Evolutionary conservation across 495 filamentous ascomycete genomes (phyloP).

Genomic region (Talaromyces trachyspermus): DNA sequence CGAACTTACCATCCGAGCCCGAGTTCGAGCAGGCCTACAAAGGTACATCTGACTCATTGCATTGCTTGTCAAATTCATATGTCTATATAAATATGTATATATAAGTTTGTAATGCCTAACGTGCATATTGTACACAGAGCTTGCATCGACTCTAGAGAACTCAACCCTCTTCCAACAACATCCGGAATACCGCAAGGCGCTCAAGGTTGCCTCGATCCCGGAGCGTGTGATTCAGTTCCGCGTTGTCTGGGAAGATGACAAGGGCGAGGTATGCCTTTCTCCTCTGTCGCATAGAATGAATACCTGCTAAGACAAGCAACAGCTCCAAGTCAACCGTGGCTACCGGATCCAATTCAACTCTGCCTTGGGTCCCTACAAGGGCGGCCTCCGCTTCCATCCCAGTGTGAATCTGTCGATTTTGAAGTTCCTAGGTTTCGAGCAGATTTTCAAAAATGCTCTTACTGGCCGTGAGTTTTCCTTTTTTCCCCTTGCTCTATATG

Average conservation of each 20-base stretch:
- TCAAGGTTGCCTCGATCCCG: constrained; percentile 81
- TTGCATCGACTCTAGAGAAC: constrained; percentile 87
- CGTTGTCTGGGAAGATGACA: constrained; percentile 93
- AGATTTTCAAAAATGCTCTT: constrained; percentile 99
- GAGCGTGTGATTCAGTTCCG: constrained; percentile 97
- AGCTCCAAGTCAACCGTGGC: constrained; percentile 90
- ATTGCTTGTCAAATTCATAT: neutral
- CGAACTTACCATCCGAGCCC: constrained; percentile 79
- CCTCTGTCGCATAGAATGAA: neutral
- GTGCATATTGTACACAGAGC: constrained; percentile 73
- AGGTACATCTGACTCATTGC: constrained; percentile 48
- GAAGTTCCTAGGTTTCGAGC: constrained; percentile 98
- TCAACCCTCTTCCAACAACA: constrained; percentile 87
- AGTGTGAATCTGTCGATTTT: constrained; percentile 92
- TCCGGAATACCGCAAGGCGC: constrained; percentile 88
- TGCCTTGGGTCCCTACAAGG: constrained; percentile 96
- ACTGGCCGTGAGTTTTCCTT: constrained; percentile 68
- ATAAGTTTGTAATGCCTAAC: too few relatives aligned
- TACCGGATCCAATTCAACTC: constrained; percentile 99
- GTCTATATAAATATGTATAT: too few relatives aligned
- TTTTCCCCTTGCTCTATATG: neutral
- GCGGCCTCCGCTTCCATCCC: constrained; percentile 92
- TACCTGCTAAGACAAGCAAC: neutral
- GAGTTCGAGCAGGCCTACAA: constrained; percentile 99
- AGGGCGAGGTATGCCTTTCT: constrained; percentile 40